Evolutionary conservation across 805 yeast genomes (phyloP).

Genomic region (Spathaspora arborariae): DNA sequence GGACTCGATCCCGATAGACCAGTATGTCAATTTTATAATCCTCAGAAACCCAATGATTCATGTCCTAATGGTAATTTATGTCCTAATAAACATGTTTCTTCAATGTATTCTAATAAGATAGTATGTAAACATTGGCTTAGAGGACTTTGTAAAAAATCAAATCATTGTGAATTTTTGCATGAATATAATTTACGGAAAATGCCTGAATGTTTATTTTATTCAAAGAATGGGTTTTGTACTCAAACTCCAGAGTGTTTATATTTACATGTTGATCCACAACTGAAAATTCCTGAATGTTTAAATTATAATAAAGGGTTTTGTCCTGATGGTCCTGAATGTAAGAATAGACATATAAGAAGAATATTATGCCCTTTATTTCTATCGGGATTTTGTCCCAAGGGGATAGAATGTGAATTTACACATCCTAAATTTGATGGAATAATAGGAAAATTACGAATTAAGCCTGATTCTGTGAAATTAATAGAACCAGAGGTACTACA

Average conservation of each 20-base stretch:
- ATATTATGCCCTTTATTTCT: constrained; percentile 74
- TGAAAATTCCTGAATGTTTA: constrained; percentile 83
- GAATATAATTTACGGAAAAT: constrained; percentile 90
- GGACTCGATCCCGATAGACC: constrained; percentile 90
- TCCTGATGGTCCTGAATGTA: constrained; percentile 84
- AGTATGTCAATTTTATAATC: constrained; percentile 68
- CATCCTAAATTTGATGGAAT: constrained; percentile 73
- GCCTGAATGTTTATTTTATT: constrained; percentile 93
- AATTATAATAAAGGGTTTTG: constrained; percentile 88
- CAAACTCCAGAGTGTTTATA: constrained; percentile 93
- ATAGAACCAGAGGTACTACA: not conserved
- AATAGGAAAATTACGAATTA: constrained; percentile 39
- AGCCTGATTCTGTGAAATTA: constrained; percentile 27
- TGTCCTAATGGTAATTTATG: constrained; percentile 88
- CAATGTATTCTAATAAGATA: constrained; percentile 50
- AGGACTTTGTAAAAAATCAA: constrained; percentile 95
- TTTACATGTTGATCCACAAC: constrained; percentile 84
- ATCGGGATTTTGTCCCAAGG: constrained; percentile 92
- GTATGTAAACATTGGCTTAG: constrained; percentile 98
- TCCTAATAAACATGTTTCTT: constrained; percentile 77
- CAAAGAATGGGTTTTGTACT: constrained; percentile 81
- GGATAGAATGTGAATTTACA: constrained; percentile 69
- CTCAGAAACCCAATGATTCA: constrained; percentile 46
- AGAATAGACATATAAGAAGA: constrained; percentile 73
- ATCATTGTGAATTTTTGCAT: constrained; percentile 92